Percentiles rank a stretch among this genome's conserved stretches.
Evolutionary conservation across 2,329 filamentous ascomycete species (phyloP).

Genomic region (Uncinocarpus reesii): DNA sequence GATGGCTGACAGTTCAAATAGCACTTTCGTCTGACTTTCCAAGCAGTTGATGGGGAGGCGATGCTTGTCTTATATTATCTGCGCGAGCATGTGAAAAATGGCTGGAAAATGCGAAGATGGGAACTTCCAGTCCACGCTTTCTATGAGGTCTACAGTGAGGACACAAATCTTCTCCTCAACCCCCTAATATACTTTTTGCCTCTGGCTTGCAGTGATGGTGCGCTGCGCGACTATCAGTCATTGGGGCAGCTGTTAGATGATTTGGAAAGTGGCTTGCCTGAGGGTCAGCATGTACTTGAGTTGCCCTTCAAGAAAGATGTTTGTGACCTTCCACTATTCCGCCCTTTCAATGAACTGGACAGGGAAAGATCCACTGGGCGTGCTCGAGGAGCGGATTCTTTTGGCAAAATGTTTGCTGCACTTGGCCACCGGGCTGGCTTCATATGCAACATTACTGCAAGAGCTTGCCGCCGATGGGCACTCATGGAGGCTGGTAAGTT

Average conservation of each 20-base stretch:
- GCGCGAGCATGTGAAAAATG: neutral
- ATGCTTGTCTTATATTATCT: slow-evolving; percentile 19
- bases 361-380: neutral
- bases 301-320: neutral
- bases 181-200: neutral
- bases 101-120: neutral
- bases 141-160: neutral
- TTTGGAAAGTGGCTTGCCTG: neutral
- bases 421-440: neutral
- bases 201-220: neutral
- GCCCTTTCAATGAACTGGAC: neutral
- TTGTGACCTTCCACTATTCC: neutral
- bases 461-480: neutral
- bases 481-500: neutral
- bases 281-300: neutral
- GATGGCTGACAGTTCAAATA: slow-evolving; percentile 29
- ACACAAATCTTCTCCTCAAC: neutral
- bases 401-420: neutral
- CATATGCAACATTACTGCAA: neutral
- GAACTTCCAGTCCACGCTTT: neutral
- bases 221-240: neutral
- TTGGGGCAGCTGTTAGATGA: neutral
- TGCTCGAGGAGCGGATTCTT: neutral
- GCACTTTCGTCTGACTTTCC: slow-evolving; percentile 19
- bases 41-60: slow-evolving; percentile 15